These are phyloP conservation scores for Ceratonia siliqua DNA, from an alignment of 306 rosid species.

Conservation along the genomic window DNA sequence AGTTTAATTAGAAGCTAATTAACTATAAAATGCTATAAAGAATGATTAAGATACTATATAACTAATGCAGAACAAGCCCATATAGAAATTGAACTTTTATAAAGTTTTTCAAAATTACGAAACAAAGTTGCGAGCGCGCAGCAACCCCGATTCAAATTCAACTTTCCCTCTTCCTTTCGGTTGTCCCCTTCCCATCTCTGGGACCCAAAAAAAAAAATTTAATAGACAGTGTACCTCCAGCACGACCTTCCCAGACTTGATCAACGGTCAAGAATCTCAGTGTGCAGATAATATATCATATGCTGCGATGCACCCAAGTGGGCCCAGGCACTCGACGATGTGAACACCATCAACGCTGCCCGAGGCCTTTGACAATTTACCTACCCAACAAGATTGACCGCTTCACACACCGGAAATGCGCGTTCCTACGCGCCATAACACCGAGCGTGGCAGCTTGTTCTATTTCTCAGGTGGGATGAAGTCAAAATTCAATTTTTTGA, in stretches of 20 bases:
- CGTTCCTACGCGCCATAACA: not conserved
- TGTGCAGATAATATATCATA: not conserved
- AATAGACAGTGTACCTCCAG: no score
- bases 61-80: no score
- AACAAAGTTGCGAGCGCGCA: not conserved
- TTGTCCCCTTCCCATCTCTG: not conserved
- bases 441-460: conserved; percentile 12
- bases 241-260: not conserved
- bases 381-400: conserved; percentile 10
- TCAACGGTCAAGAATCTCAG: not conserved
- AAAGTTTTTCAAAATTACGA: no score
- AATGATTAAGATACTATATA: no score
- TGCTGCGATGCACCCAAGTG: not conserved
- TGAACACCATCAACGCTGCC: not conserved
- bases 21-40: no score
- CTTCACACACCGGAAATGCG: not conserved
- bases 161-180: not conserved
- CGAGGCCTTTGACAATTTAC: not conserved
- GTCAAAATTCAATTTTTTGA: not conserved
- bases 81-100: no score
- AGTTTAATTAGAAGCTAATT: no score
- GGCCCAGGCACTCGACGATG: conserved; percentile 31
- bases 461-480: not conserved
- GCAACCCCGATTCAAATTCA: not conserved
- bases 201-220: not conserved